phyloP scores from a whole-genome alignment of 345 rosid genomes.

The Populus deltoides region DNA sequence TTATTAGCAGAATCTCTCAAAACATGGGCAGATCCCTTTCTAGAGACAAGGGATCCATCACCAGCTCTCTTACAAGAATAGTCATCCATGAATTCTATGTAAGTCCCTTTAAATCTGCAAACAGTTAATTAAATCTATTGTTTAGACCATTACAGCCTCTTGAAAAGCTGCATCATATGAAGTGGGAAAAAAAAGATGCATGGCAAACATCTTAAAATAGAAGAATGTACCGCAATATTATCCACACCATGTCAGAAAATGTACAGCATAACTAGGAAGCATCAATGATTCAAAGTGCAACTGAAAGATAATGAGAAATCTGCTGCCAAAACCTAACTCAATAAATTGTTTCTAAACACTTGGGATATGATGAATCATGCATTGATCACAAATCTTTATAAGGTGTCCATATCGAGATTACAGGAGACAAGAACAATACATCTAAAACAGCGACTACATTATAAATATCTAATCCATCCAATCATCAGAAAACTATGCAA shows the following conservation, averaged over 20 bases:
- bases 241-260: background rate
- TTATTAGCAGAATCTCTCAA: slow-evolving; percentile 56
- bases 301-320: background rate
- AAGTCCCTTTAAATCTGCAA: slow-evolving; percentile 34
- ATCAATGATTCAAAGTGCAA: background rate
- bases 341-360: background rate
- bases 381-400: background rate
- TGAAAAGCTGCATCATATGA: background rate
- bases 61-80: slow-evolving; percentile 62
- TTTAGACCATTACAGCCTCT: background rate
- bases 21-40: slow-evolving; percentile 52
- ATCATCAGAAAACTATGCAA: background rate
- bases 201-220: background rate
- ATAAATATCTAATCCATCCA: background rate
- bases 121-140: background rate
- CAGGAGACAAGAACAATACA: background rate
- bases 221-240: background rate
- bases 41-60: slow-evolving; percentile 40
- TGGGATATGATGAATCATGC: background rate
- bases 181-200: background rate
- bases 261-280: background rate
- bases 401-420: background rate
- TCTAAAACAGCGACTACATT: background rate
- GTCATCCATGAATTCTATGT: slow-evolving; percentile 59
- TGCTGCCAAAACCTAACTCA: background rate